A percentile compares a stretch with the other conserved stretches of the same genome.
These are phyloP conservation scores for Hypoxylon sp. DNA, from an alignment of 2,329 filamentous ascomycete species.

Conservation along the genomic window DNA sequence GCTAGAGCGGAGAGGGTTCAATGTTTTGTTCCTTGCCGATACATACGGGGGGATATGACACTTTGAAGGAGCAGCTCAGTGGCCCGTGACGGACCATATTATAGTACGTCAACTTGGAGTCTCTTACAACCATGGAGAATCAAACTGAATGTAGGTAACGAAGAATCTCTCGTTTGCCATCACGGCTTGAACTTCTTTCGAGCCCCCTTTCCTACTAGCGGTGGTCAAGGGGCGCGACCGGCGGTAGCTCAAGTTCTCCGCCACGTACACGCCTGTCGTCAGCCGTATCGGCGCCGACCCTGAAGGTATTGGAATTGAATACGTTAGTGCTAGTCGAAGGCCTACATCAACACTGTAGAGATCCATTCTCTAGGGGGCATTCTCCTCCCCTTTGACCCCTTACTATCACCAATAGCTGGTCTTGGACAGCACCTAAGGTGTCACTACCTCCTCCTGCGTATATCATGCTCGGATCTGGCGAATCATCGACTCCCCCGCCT, in stretches of 20 bases:
- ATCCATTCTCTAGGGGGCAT: background rate
- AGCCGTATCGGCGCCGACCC: conserved; percentile 52
- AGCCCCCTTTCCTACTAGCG: conserved; percentile 67
- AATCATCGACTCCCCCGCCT: conserved; percentile 17
- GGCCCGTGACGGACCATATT: conserved; percentile 70
- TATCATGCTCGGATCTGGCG: background rate
- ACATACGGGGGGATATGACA: conserved; percentile 71
- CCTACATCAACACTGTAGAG: background rate
- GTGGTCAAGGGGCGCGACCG: conserved; percentile 65
- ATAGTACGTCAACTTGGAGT: conserved; percentile 56
- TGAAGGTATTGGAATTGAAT: conserved; percentile 8
- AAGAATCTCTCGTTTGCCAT: conserved; percentile 70
- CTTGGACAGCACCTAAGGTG: background rate
- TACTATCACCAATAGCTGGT: background rate
- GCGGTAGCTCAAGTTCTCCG: conserved; percentile 63
- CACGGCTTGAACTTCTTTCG: conserved; percentile 69
- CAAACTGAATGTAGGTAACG: conserved; percentile 53
- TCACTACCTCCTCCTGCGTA: background rate
- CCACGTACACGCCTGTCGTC: conserved; percentile 58
- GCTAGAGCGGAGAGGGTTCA: conserved; percentile 68
- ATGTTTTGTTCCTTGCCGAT: conserved; percentile 71
- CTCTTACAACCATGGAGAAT: background rate
- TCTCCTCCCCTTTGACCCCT: no score
- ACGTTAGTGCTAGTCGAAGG: background rate
- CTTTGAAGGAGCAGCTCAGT: conserved; percentile 68